Evolutionary conservation across 495 filamentous ascomycete species (phyloP), one percentile per base, ranked within the genome.

Genomic region (Podospora conica): DNA sequence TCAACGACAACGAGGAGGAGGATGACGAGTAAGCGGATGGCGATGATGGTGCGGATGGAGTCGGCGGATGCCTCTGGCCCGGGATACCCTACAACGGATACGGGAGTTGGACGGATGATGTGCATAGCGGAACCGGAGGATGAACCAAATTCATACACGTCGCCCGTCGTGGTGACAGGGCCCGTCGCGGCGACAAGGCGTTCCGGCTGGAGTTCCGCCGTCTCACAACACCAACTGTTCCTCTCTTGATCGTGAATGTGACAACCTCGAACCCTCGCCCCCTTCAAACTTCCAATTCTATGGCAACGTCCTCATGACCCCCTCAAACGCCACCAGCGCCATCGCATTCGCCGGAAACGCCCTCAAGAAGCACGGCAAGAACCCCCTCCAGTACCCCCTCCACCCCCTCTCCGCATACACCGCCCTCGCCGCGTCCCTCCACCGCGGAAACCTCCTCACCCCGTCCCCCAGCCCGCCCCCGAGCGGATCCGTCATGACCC

Each of bases 281-380:
- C n/a, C n/a, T n/a, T n/a, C n/a, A n/a, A n/a, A 48, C 40, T 1
- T 48, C 18, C 2, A 48, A n/a, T 68, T 72, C 69, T 74, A 85
- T 59, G 90, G 89, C 75, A 97, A 79, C 58, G 80, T 79, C 70
- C 93, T 85, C 93, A 97, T 96, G 61, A 90, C 91, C 9, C 87
- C 91, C 77, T 98, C 94, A 82, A 96, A 97, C 40, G 90, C 94
- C 64, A 96, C 86, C 75, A 98, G 73, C 10, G 94, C 94, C 85
- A 94, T 88, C 1, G 93, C 94, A 81, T 98, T 98, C 59, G 95
- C 95, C 57, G 95, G 95, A 77, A 98, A 98, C 12, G 95, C 95
- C 72, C 95, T 83, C 64, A 97, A 74, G 75, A 97, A 96, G 74
- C 94, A 97, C 0, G 95, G 95, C 68, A 94, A 64, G 72, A 98